Evolutionary conservation across 768 basidiomycete genomes (phyloP), one percentile per base, ranked within the genome.

Genomic region (Boletus rubescentipes): DNA sequence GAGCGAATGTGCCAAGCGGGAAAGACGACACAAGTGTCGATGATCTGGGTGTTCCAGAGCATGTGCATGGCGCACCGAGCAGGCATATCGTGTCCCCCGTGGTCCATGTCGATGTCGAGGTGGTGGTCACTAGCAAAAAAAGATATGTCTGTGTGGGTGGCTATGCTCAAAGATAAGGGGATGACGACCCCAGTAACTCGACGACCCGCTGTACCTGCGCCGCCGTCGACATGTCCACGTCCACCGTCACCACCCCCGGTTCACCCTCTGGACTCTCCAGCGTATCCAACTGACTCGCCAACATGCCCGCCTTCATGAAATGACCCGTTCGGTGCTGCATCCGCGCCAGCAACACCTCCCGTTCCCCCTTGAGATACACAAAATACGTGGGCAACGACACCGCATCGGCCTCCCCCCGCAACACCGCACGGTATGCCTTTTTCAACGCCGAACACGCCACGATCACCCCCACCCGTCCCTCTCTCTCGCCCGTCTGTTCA

Each of bases 381-480:
- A 98, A 94, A 65, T 78, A 87, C 9, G 93, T 93, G 55, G 75
- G 72, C 51, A 87, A 69, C 37, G 56, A 14, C 29, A 12, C 0
- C 43, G 14, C 38, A 15, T 3, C 36, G 16, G 21, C 29, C 34
- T 35, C 37, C 26, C 62, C 93, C 9, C 95, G 79, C 53, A 98
- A 71, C 43, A 93, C 80, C 55, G 89, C 86, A 6, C 96, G 86
- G 68, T 98, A 98, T 57, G 77, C 77, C 61, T 65, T 78, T 72
- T 89, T 94, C 67, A 98, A 72, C 57, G 93, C 84, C 20, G 93
- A 96, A 71, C 93, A 95, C 35, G 86, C 89, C 36, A 93, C 80
- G 38, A 98, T 83, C n/a, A 90, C 80, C 2, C 89, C 91, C 26
- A 60, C 43, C 46, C 21, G 30, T 53, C 46, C 8, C 6, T 26